Conservation (phyloP, 495 filamentous ascomycete species). For the Neurospora sp. region DNA sequence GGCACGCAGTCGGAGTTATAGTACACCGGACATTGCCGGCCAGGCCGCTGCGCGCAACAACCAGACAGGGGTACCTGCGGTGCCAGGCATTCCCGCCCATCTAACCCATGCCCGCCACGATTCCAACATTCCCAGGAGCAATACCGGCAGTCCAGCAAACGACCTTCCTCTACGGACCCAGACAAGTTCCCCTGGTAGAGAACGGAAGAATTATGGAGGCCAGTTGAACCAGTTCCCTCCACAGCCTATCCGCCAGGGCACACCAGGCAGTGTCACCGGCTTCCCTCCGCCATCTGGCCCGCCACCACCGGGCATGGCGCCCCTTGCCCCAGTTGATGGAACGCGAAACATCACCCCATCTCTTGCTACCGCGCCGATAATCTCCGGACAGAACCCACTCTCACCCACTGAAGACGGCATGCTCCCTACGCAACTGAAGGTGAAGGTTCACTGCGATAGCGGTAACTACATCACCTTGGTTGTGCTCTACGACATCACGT, state of each 20-base stretch:
- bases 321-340: constrained; percentile 18
- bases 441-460: constrained; percentile 80
- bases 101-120: constrained; percentile 40
- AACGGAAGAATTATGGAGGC: constrained; percentile 30
- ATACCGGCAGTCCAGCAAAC: constrained; percentile 43
- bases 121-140: constrained; percentile 42
- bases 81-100: constrained; percentile 48
- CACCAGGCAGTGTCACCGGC: constrained; percentile 23
- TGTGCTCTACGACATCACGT: constrained; percentile 84
- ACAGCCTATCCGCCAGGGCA: constrained; percentile 37
- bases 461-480: constrained; percentile 82
- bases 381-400: constrained; percentile 25
- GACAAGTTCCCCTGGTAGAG: constrained; percentile 42
- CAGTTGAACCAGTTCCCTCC: constrained; percentile 39
- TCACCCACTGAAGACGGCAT: constrained; percentile 40
- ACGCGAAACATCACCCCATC: constrained; percentile 18
- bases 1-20: constrained; percentile 50
- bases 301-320: constrained; percentile 20
- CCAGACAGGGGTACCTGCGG: constrained; percentile 35
- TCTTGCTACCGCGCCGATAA: constrained; percentile 23
- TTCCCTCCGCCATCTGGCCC: constrained; percentile 24
- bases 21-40: constrained; percentile 51
- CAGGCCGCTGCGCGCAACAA: constrained; percentile 28
- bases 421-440: constrained; percentile 77
- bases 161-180: constrained; percentile 41